Conservation (phyloP, 2,329 filamentous ascomycete species). For the Capronia coronata region DNA sequence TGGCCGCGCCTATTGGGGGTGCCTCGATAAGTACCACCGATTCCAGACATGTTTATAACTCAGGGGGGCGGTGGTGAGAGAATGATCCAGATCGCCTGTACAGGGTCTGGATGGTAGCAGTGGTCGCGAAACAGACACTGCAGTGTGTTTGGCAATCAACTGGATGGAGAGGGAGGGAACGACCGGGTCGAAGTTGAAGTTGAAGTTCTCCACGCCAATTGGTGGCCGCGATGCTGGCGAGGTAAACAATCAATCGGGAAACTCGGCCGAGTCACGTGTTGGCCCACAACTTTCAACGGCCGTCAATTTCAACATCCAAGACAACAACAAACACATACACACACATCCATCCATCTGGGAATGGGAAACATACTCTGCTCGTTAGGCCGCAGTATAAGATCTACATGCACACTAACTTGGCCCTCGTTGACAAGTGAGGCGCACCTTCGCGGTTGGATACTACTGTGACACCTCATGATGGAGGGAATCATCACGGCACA, state of each 20-base stretch:
- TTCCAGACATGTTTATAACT: constrained; percentile 21
- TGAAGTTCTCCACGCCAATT: constrained; percentile 2
- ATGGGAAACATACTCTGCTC: too few species aligned
- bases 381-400: too few species aligned
- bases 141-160: not conserved
- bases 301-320: too few species aligned
- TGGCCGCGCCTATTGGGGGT: constrained; percentile 50
- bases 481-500: too few species aligned
- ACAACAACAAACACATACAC: too few species aligned
- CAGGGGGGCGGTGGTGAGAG: not conserved
- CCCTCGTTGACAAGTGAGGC: too few species aligned
- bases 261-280: not conserved
- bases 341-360: too few species aligned
- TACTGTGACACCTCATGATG: too few species aligned
- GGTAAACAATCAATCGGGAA: not conserved
- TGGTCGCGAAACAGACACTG: constrained; percentile 2
- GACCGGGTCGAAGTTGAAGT: constrained; percentile 4
- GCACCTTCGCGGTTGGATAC: too few species aligned
- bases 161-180: not conserved
- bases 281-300: not conserved
- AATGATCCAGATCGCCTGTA: not conserved
- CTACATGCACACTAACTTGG: too few species aligned
- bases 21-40: constrained; percentile 50
- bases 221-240: not conserved
- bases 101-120: constrained; percentile 8